Evolutionary conservation across 2,329 filamentous ascomycete genomes (phyloP).

Genomic region (Mycosphaerella arachidis): DNA sequence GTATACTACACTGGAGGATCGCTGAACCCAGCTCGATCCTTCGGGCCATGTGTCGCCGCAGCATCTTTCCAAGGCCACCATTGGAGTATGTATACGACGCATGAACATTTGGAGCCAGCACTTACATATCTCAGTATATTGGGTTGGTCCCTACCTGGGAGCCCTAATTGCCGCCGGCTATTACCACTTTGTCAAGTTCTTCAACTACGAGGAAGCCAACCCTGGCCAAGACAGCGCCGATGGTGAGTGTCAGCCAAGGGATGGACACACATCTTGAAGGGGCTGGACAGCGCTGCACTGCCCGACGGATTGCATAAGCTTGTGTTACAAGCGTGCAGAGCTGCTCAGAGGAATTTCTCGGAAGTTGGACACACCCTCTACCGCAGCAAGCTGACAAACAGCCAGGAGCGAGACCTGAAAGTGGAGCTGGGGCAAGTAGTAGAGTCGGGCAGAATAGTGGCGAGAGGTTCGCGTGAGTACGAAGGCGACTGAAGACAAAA

Average conservation of each 20-base stretch:
- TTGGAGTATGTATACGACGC: constrained; percentile 20
- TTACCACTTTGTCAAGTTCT: constrained; percentile 31
- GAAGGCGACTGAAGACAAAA: too few relatives aligned
- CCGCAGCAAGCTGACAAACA: not conserved
- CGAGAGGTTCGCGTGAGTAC: not conserved
- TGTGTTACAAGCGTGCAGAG: not conserved
- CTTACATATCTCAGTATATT: not conserved
- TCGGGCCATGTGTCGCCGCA: constrained; percentile 31
- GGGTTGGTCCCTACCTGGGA: constrained; percentile 4
- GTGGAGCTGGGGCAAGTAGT: not conserved
- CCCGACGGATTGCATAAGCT: not conserved
- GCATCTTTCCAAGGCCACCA: constrained; percentile 27
- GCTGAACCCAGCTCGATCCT: constrained; percentile 34
- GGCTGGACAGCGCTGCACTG: not conserved
- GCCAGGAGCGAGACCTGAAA: not conserved
- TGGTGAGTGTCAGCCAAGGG: not conserved
- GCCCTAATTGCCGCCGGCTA: constrained; percentile 23
- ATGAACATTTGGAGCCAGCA: not conserved
- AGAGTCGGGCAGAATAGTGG: not conserved
- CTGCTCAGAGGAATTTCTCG: not conserved
- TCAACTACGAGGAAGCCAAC: constrained; percentile 32
- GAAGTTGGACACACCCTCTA: not conserved
- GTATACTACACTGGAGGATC: constrained; percentile 32
- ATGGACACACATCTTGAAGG: not conserved
- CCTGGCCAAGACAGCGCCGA: constrained; percentile 18